These are phyloP conservation scores for Helianthus annuus DNA, from an alignment of 129 eudicot species.

Conservation along the genomic window DNA sequence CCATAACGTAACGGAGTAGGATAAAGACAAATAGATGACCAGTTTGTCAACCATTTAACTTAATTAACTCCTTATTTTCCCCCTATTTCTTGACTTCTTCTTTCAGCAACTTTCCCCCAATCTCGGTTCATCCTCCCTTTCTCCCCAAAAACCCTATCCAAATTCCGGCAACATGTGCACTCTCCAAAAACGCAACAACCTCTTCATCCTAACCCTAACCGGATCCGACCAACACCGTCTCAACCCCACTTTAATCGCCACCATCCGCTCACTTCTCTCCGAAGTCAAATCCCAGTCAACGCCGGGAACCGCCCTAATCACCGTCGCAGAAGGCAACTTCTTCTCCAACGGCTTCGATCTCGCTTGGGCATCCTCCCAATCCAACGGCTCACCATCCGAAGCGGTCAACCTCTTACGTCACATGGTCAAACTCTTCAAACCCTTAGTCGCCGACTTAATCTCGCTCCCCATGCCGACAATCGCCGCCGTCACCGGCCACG, in stretches of 20 bases:
- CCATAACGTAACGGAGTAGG: no score
- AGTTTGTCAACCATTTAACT: no score
- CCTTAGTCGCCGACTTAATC: constrained; percentile 53
- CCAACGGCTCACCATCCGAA: constrained; percentile 40
- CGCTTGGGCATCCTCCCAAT: constrained; percentile 54
- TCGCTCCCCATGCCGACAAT: constrained; percentile 83
- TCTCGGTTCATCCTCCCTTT: neutral
- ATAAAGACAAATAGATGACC: no score
- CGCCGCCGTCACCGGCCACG: constrained; percentile 84
- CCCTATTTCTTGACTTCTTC: no score
- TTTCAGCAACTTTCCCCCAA: neutral
- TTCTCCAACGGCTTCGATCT: constrained; percentile 93
- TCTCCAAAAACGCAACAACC: constrained; percentile 56
- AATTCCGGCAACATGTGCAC: constrained; percentile 52
- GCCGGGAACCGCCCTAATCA: constrained; percentile 58
- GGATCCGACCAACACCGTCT: constrained; percentile 73
- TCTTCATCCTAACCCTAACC: constrained; percentile 66
- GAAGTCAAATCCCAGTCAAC: constrained; percentile 61
- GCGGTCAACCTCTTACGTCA: constrained; percentile 38
- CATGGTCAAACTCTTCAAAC: constrained; percentile 57
- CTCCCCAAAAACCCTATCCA: neutral
- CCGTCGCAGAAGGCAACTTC: constrained; percentile 61
- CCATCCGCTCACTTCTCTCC: constrained; percentile 57
- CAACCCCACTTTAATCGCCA: constrained; percentile 58
- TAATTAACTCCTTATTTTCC: no score